Conservation (phyloP, 495 filamentous ascomycete genomes). For the Neurospora pannonica region DNA sequence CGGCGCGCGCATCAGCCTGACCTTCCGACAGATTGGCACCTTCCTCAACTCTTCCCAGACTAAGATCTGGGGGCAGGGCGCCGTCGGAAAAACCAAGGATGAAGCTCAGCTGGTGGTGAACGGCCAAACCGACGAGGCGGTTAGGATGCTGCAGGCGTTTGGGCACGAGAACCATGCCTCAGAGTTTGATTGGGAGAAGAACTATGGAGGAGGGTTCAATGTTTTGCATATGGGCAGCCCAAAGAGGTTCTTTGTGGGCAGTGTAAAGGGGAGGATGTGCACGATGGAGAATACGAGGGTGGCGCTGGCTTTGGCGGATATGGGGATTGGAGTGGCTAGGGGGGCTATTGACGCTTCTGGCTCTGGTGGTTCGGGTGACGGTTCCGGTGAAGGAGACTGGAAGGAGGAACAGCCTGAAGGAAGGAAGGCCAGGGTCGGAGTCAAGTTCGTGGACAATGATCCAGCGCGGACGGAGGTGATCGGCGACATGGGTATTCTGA, state of each 20-base stretch:
- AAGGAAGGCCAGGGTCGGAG: conserved; percentile 6
- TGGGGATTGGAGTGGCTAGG: conserved; percentile 44
- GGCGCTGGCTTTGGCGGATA: conserved; percentile 47
- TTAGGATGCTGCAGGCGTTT: conserved; percentile 68
- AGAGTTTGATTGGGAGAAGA: conserved; percentile 66
- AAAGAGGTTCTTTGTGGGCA: conserved; percentile 43
- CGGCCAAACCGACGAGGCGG: conserved; percentile 54
- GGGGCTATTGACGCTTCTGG: conserved; percentile 29
- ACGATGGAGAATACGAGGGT: conserved; percentile 48
- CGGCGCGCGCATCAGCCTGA: conserved; percentile 81
- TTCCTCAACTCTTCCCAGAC: conserved; percentile 54
- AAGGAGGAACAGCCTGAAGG: background rate
- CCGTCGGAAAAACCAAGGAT: conserved; percentile 51
- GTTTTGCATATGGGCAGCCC: conserved; percentile 62
- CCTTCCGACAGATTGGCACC: conserved; percentile 85
- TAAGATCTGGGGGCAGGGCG: conserved; percentile 88
- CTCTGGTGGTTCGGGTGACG: background rate
- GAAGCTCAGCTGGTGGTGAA: conserved; percentile 55
- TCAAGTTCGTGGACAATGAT: conserved; percentile 49
- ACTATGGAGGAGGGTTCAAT: conserved; percentile 78
- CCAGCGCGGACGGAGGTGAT: conserved; percentile 32
- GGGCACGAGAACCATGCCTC: conserved; percentile 69
- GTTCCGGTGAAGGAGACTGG: no score
- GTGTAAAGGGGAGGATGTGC: conserved; percentile 22
- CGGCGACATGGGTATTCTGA: conserved; percentile 41